Base-by-base conservation (phyloP, 2,329 filamentous ascomycete species). In the Aspergillus sp. region DNA sequence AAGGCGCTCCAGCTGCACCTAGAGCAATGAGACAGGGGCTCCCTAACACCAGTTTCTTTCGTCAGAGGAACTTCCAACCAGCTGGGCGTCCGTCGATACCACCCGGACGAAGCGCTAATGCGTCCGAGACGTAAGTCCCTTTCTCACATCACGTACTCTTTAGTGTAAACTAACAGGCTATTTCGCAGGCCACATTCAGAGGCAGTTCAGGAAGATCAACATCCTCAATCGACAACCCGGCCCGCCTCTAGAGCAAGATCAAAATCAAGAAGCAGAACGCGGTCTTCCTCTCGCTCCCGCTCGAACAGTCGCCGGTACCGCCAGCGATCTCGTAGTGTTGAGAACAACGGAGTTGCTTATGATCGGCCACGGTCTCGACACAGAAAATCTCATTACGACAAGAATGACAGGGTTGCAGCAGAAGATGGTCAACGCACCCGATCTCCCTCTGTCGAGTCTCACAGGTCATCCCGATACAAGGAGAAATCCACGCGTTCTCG, bases 11-110 rank as follows among this genome's bases (percentile, higher is more conserved):
- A 27, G 96, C 90, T 55, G 95, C 93, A 9, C 95, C 95, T 48
- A 93, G 95, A 76, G 95, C 95, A 17, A 96, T 98, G 91, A 85
- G 93, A 62, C 89, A 95, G 75, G 91, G 92, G 31, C 80, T 92
- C 11, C 90, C 90, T 52, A 96, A 96, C 73, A 93, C 88, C 57
- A 90, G 90, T 64, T 84, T 90, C 53, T 84, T 87, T 63, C 84
- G 89, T 66, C 75, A 82, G 72, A 87, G 72, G 79, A 85, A 73
- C 17, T 78, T 79, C 58, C 71, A 76, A 15, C 66, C 69, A 50
- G 67, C 71, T 52, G 73, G 70, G 49, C 69, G 70, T 55, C 67
- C 67, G 40, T 53, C 66, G 4, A 48, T 64, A 24, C 52, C 67
- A 6, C 52, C 65, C 14, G 61, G 54, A 43, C 66, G 53, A 40